These are phyloP conservation scores for Dacryopinax primogenitus DNA, from an alignment of 768 basidiomycete species.

Conservation along the genomic window DNA sequence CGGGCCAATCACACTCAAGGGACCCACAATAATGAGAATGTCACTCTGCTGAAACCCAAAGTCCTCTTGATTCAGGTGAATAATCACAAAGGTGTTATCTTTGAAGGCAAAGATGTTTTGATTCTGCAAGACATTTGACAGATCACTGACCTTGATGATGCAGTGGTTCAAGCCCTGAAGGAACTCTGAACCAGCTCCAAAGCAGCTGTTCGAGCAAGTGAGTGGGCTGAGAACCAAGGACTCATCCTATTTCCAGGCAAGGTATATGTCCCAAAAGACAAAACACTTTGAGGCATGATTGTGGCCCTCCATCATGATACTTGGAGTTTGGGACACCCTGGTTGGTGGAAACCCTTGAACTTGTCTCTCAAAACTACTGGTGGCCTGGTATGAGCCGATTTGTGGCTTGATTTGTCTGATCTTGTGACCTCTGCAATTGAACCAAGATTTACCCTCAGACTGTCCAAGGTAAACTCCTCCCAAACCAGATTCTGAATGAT, in stretches of 20 bases:
- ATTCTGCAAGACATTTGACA: neutral
- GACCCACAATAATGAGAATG: constrained; percentile 17
- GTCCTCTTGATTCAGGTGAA: neutral
- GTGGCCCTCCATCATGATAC: neutral
- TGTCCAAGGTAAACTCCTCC: constrained; percentile 18
- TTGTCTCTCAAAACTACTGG: constrained; percentile 17
- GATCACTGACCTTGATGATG: neutral
- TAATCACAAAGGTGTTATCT: neutral
- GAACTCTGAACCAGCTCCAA: neutral
- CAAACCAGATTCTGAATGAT: constrained; percentile 18
- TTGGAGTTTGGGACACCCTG: constrained; percentile 4
- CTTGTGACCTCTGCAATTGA: constrained; percentile 20
- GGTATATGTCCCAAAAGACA: constrained; percentile 9
- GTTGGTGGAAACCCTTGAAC: constrained; percentile 17
- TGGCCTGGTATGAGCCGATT: constrained; percentile 18
- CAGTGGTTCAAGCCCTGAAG: neutral
- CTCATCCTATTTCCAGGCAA: constrained; percentile 8
- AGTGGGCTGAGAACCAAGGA: neutral
- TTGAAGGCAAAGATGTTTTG: neutral
- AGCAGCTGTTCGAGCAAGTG: constrained; percentile 6
- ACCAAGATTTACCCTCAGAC: constrained; percentile 14
- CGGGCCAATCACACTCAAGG: constrained; percentile 21
- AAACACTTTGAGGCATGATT: neutral
- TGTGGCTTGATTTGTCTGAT: constrained; percentile 20
- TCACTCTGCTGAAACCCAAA: neutral